Base-by-base conservation (phyloP, 2,329 filamentous ascomycete genomes). In the Fusarium compactum region DNA sequence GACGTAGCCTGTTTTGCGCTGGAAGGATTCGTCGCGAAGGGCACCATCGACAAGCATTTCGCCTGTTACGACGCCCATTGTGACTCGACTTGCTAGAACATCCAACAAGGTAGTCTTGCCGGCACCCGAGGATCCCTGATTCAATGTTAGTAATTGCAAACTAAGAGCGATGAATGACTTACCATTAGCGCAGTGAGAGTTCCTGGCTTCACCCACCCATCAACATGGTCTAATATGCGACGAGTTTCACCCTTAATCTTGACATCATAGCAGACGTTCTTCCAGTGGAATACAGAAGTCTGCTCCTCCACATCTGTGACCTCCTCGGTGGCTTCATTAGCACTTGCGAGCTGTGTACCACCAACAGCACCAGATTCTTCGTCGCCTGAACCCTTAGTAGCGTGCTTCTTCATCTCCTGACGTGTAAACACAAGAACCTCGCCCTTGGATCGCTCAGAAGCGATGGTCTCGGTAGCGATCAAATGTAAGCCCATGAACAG, bases 61-160 rank as follows among this genome's bases (percentile, higher is more conserved):
- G 53, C 94, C 94, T 5, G 87, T 88, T 34, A 97, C 92, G 16
- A 96, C 90, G 77, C 94, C 94, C 89, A 95, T 94, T 1, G 92
- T 94, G 6, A 92, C 91, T 77, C 94, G 90, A 59, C 90, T 92
- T 38, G 94, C 94, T 46, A 97, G 85, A 22, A 92, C 91, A 79
- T 97, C 92, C 22, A 97, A 83, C 16, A 97, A 85, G 0, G 94
- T 97, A 0, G 94, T 97, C 79, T 97, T 97, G 40, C 94, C 94
- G 15, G 94, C 94, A 69, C 94, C 93, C 10, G 91, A 93, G 5
- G 93, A 92, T 81, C 76, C 76, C 43, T 87, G 78, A 95, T 92
- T 84, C 1, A 14, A 85, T 94, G 92, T 78, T 95, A 93, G 78
- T 95, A 92, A 77, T 94, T 91, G 30, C 92, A 73, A 94, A 95